Conservation (phyloP, 2,329 filamentous ascomycete genomes). For the Tolypocladium capitatum region DNA sequence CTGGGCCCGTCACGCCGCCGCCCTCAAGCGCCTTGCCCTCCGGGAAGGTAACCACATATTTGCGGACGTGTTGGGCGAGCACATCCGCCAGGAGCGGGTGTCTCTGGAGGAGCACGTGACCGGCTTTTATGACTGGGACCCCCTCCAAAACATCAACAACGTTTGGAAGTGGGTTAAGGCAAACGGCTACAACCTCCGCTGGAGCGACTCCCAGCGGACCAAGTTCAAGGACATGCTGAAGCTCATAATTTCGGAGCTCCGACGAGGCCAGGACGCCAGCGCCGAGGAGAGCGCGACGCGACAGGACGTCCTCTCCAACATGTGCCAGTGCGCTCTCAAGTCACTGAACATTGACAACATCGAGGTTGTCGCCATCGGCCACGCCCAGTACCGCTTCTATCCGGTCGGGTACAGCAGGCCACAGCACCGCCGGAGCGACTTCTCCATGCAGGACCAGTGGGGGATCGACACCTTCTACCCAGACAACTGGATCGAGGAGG, state of each 20-base stretch:
- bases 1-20: too few relatives aligned
- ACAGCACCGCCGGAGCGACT: slow-evolving; percentile 1
- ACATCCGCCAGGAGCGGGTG: background rate
- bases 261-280: background rate
- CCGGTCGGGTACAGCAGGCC: background rate
- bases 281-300: background rate
- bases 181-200: slow-evolving; percentile 1
- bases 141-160: background rate
- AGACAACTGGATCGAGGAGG: slow-evolving; percentile 1
- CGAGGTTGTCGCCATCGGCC: background rate
- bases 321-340: background rate
- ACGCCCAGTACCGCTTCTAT: background rate
- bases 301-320: background rate
- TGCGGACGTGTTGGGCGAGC: background rate
- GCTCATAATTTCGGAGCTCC: background rate
- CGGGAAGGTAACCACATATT: background rate
- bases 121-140: background rate
- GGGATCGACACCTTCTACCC: background rate
- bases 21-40: background rate
- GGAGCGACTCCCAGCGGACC: background rate
- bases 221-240: background rate
- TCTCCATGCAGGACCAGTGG: background rate
- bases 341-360: background rate
- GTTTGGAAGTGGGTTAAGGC: slow-evolving; percentile 2
- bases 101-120: background rate